Base-by-base conservation (phyloP, 352 stramenopile species). In the Phytophthora aleatoria region DNA sequence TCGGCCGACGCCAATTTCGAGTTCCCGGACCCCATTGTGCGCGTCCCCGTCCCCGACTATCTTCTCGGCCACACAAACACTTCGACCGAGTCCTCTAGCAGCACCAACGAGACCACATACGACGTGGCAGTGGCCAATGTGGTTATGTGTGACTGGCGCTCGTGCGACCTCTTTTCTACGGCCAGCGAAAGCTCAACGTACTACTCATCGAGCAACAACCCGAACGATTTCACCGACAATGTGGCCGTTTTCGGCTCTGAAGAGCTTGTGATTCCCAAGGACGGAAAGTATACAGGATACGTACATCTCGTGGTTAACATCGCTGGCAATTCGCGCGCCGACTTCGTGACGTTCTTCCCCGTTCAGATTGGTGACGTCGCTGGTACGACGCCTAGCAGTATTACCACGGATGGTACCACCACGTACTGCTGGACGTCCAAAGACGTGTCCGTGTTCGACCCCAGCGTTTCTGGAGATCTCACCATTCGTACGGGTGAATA, bases 321-420 rank as follows among this genome's bases (percentile, higher is more conserved):
- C 13, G 77, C 67, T 1, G 83, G 73, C 49, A 84, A 90, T 53
- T 83, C 77, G 50, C 79, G 85, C 10, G 79, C 80, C 36, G 83
- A 94, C 61, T 94, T 92, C 33, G 76, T 89, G 3, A 91, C 83
- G 10, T 94, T 88, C 57, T 94, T 94, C 63, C 81, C 83, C 5
- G 79, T 91, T 26, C 85, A 92, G 45, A 77, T 94, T 39, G 83
- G 85, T 20, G 79, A 87, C 3, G 69, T 84, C 20, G 77, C 82
- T 44, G 83, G 83, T 33, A 84, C 74, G 3, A 73, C 75, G 11
- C 81, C 81, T 0, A 58, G 55, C 2, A 73, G 58, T 47, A 82
- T 92, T 55, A 67, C 58, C 28, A 73, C 71, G n/a, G 84, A 91
- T 56, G 84, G 78, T 24, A 76, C 75, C 31, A 91, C 85, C 2